Percentiles rank a stretch among this genome's conserved stretches.
These are phyloP conservation scores for Biscutella laevigata DNA, from an alignment of 441 rosid species.

Conservation along the genomic window DNA sequence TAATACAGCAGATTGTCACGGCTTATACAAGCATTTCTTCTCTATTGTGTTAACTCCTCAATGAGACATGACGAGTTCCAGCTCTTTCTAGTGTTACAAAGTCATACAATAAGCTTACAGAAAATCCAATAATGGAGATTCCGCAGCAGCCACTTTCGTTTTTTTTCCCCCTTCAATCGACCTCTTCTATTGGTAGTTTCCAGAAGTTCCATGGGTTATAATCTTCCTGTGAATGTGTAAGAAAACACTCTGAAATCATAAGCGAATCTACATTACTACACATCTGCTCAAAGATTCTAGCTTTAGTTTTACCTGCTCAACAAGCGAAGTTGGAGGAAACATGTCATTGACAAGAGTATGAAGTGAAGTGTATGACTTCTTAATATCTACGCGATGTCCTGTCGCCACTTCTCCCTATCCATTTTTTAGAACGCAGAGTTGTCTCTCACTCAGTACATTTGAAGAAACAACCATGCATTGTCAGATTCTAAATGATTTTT, in stretches of 20 bases:
- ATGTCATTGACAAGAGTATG: slow-evolving; percentile 85
- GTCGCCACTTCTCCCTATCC: slow-evolving; percentile 83
- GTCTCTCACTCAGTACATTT: not conserved
- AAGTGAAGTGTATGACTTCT: slow-evolving; percentile 68
- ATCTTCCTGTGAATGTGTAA: slow-evolving; percentile 52
- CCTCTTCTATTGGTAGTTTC: slow-evolving; percentile 53
- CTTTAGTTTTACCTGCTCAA: slow-evolving; percentile 57
- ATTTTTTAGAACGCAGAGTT: slow-evolving; percentile 1
- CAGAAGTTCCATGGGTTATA: slow-evolving; percentile 78
- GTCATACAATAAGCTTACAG: slow-evolving; percentile 7
- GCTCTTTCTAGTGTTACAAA: slow-evolving; percentile 10
- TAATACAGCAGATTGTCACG: no score
- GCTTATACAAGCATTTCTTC: slow-evolving; percentile 8
- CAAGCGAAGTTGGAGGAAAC: slow-evolving; percentile 72
- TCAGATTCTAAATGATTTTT: not conserved
- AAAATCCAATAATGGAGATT: slow-evolving; percentile 1
- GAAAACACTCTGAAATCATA: not conserved
- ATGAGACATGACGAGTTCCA: slow-evolving; percentile 13
- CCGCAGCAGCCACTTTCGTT: no score
- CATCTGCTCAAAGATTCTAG: not conserved
- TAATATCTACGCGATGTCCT: slow-evolving; percentile 56
- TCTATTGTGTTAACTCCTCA: slow-evolving; percentile 21
- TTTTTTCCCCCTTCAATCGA: no score
- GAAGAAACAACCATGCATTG: slow-evolving; percentile 4
- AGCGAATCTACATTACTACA: not conserved